Conservation (phyloP, 1,284 basidiomycete species). For the Tylopilus orsonianus region DNA sequence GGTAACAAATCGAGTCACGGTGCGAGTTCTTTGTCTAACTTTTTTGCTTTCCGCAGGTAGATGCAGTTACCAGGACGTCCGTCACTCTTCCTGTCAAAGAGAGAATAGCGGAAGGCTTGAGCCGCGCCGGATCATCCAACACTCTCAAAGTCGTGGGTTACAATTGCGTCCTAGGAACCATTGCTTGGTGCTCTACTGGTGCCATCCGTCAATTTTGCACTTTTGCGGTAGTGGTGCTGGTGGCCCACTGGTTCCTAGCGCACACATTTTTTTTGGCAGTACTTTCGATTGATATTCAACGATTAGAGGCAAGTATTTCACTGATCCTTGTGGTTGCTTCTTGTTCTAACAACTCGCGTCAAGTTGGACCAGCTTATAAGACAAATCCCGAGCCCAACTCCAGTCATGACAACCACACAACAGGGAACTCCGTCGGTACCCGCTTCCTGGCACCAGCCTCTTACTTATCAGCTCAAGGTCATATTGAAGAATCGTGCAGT, state of each 20-base stretch:
- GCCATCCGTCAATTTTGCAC: slow-evolving; percentile 92
- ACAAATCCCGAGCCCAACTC: slow-evolving; percentile 56
- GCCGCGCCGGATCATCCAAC: slow-evolving; percentile 87
- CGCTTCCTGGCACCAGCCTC: slow-evolving; percentile 45
- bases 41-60: slow-evolving; percentile 51
- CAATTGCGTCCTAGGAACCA: slow-evolving; percentile 76
- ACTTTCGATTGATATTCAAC: slow-evolving; percentile 87
- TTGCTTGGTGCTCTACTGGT: slow-evolving; percentile 75
- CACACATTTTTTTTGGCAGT: slow-evolving; percentile 92
- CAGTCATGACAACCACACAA: slow-evolving; percentile 34
- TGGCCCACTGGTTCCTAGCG: slow-evolving; percentile 94
- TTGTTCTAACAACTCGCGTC: slow-evolving; percentile 15
- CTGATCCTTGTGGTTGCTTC: neutral
- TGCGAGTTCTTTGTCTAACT: slow-evolving; percentile 4
- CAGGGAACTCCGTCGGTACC: slow-evolving; percentile 37
- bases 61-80: slow-evolving; percentile 87
- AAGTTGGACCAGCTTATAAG: slow-evolving; percentile 78
- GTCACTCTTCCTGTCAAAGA: slow-evolving; percentile 90
- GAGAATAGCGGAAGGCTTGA: slow-evolving; percentile 87
- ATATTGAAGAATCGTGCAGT: slow-evolving; percentile 71
- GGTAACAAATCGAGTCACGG: slow-evolving; percentile 45
- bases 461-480: slow-evolving; percentile 44
- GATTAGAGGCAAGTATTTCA: slow-evolving; percentile 64
- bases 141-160: slow-evolving; percentile 90
- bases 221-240: slow-evolving; percentile 91